Evolutionary conservation across 495 filamentous ascomycete species (phyloP).

Genomic region (Neurospora sp.): DNA sequence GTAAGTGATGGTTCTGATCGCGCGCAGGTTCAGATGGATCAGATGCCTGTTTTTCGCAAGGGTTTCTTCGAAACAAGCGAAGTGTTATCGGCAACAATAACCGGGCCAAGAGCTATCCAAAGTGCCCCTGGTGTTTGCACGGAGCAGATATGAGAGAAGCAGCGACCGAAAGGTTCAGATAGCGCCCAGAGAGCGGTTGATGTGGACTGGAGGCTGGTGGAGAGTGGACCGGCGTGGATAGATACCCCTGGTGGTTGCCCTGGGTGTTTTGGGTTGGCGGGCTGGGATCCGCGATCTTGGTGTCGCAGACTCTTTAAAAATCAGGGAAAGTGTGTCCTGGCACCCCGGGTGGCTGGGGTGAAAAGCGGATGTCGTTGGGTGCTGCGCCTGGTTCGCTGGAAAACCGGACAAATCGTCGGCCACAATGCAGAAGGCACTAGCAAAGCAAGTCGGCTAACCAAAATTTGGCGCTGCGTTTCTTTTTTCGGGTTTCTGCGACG

Average conservation of each 20-base stretch:
- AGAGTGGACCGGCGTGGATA: neutral
- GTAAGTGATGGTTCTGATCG: neutral
- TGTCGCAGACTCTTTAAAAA: slow-evolving; percentile 13
- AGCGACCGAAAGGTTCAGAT: neutral
- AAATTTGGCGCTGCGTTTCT: neutral
- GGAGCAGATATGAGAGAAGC: neutral
- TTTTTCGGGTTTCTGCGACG: neutral
- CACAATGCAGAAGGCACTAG: neutral
- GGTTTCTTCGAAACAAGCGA: neutral
- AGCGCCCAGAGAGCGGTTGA: neutral
- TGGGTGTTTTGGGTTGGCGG: neutral
- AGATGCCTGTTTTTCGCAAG: neutral
- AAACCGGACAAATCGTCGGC: neutral
- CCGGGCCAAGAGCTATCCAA: neutral
- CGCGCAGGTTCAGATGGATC: neutral
- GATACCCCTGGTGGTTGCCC: neutral
- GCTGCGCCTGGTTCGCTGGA: neutral
- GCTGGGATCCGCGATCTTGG: slow-evolving; percentile 1
- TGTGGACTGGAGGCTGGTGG: neutral
- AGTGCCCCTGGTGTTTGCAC: neutral
- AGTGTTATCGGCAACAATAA: neutral
- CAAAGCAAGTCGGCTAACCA: neutral
- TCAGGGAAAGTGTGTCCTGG: slow-evolving; percentile 9
- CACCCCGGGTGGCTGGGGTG: slow-evolving; percentile 2
- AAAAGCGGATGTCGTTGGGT: neutral